Evolutionary conservation across 129 eudicot species (phyloP).

Genomic region (Chrysanthemum seticuspe): DNA sequence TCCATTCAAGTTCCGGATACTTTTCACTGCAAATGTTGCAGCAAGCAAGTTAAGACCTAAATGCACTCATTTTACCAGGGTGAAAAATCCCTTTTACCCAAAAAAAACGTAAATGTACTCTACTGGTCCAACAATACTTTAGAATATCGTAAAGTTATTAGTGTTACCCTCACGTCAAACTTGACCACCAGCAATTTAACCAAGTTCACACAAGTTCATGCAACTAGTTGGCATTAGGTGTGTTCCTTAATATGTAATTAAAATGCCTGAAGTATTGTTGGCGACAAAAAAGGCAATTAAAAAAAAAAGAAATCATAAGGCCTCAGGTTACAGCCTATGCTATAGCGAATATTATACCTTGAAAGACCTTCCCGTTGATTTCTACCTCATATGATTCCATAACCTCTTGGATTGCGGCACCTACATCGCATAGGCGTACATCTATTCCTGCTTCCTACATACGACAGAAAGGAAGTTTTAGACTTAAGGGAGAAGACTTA

Average conservation of each 20-base stretch:
- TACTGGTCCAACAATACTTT: neutral
- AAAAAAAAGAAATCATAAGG: neutral
- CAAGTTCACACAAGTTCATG: neutral
- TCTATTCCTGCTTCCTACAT: slow-evolving; percentile 94
- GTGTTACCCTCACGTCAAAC: neutral
- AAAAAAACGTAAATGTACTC: slow-evolving; percentile 9
- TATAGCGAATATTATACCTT: slow-evolving; percentile 45
- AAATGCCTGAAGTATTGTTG: neutral
- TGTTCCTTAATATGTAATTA: slow-evolving; percentile 1
- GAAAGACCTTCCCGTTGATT: slow-evolving; percentile 93
- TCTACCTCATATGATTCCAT: slow-evolving; percentile 99
- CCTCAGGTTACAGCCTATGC: neutral
- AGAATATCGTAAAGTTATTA: neutral
- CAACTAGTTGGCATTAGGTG: neutral
- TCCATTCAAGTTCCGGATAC: slow-evolving; percentile 95
- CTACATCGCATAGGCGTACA: slow-evolving; percentile 93
- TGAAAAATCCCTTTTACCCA: too few species aligned
- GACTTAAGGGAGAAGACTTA: neutral
- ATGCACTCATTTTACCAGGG: neutral
- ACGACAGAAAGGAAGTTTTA: slow-evolving; percentile 7
- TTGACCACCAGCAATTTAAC: neutral
- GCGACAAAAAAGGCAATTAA: neutral
- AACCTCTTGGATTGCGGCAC: slow-evolving; percentile 99
- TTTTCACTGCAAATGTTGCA: slow-evolving; percentile 67
- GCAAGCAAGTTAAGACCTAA: slow-evolving; percentile 21